Evolutionary conservation across 371 early-diverging fungal genomes (phyloP).

Genomic region (Mucor saturninus): DNA sequence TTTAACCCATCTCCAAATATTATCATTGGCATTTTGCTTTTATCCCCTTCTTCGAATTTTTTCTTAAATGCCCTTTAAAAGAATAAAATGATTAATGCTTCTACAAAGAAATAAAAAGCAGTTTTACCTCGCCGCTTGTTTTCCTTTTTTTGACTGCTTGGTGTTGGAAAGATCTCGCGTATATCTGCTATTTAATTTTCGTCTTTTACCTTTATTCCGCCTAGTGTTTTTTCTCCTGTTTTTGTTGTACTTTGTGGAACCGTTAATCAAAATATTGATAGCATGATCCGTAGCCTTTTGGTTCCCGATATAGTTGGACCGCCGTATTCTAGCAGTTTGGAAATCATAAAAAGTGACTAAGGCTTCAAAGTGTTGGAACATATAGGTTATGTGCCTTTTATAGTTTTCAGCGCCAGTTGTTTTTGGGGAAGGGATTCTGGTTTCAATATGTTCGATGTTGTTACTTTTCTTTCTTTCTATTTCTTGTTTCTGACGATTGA

Average conservation of each 20-base stretch:
- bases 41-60: neutral
- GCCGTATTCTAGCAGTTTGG: neutral
- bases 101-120: too few species aligned
- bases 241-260: neutral
- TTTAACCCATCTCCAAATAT: constrained; percentile 6
- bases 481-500: neutral
- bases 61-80: neutral
- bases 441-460: too few species aligned
- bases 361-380: too few species aligned
- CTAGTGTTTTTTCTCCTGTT: neutral
- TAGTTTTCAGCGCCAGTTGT: too few species aligned
- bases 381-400: too few species aligned
- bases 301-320: neutral
- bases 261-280: neutral
- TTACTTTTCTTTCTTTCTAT: neutral
- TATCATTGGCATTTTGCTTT: neutral
- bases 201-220: neutral
- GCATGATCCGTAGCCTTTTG: neutral
- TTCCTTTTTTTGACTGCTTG: neutral
- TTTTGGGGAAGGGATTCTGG: too few species aligned
- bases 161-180: too few species aligned
- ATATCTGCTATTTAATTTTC: neutral
- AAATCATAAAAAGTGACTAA: too few species aligned
- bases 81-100: too few species aligned
- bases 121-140: neutral